Conservation (phyloP, 257 asterid genomes). For the Ocimum tenuiflorum region DNA sequence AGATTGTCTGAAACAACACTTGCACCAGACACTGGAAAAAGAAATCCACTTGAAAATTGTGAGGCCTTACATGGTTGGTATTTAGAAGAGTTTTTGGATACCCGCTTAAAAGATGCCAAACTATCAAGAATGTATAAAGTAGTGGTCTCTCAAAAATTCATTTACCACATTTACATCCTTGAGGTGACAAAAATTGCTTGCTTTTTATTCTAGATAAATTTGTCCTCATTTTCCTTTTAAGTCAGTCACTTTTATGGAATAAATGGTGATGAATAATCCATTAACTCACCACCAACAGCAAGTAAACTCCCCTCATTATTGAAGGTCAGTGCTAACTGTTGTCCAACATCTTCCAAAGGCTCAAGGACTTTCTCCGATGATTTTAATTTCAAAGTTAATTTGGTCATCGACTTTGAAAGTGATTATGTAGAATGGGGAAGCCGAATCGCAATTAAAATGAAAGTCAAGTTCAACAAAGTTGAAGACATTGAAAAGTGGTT, state of each 20-base stretch:
- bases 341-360: conserved; percentile 74
- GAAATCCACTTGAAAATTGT: not conserved
- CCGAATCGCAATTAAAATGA: too few species aligned
- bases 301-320: conserved; percentile 67
- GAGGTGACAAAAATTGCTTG: not conserved
- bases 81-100: not conserved
- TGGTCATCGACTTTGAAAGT: too few species aligned
- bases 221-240: not conserved
- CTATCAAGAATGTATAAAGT: not conserved
- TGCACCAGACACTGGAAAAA: not conserved
- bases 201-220: not conserved
- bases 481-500: too few species aligned
- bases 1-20: not conserved
- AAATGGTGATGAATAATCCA: conserved; percentile 3
- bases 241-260: not conserved
- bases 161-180: not conserved
- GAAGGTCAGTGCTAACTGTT: conserved; percentile 74
- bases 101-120: not conserved
- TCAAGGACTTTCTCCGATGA: conserved; percentile 57
- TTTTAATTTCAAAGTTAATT: conserved; percentile 42
- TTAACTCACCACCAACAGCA: conserved; percentile 95
- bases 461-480: too few species aligned
- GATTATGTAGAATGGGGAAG: too few species aligned
- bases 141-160: not conserved
- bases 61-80: not conserved